phyloP scores from a whole-genome alignment of 1,284 basidiomycete genomes.

The Trametes versicolor region DNA sequence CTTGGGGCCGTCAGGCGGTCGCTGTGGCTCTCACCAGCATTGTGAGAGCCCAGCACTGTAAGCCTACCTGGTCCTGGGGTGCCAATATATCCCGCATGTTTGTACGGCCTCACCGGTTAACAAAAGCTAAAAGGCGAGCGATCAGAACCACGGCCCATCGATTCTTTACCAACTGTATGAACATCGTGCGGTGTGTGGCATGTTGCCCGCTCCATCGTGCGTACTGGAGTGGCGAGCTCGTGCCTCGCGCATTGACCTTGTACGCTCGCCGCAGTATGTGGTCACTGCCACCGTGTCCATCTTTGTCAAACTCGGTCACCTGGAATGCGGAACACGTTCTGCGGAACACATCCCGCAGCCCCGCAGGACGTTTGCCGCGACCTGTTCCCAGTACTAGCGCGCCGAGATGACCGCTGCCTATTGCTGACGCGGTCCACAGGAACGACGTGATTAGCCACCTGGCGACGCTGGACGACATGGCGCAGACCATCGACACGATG shows the following conservation, averaged over 20 bases:
- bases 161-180: neutral
- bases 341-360: too few relatives aligned
- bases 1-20: neutral
- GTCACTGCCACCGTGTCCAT: too few relatives aligned
- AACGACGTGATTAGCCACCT: constrained; percentile 78
- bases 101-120: neutral
- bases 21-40: neutral
- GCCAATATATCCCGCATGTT: neutral
- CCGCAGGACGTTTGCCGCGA: too few relatives aligned
- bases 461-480: constrained; percentile 69
- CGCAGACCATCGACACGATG: constrained; percentile 65
- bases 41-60: neutral
- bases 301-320: too few relatives aligned
- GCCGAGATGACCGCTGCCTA: neutral
- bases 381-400: neutral
- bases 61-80: neutral
- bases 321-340: too few relatives aligned
- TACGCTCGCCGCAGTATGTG: too few relatives aligned
- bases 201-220: too few relatives aligned
- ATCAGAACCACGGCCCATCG: neutral
- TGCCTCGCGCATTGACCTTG: too few relatives aligned
- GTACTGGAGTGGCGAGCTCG: too few relatives aligned
- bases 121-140: neutral
- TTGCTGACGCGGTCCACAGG: constrained; percentile 46
- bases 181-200: too few relatives aligned